A percentile compares a stretch with the other conserved stretches of the same genome.
Evolutionary conservation across 768 basidiomycete genomes (phyloP).

Genomic region (Amanita muscaria): DNA sequence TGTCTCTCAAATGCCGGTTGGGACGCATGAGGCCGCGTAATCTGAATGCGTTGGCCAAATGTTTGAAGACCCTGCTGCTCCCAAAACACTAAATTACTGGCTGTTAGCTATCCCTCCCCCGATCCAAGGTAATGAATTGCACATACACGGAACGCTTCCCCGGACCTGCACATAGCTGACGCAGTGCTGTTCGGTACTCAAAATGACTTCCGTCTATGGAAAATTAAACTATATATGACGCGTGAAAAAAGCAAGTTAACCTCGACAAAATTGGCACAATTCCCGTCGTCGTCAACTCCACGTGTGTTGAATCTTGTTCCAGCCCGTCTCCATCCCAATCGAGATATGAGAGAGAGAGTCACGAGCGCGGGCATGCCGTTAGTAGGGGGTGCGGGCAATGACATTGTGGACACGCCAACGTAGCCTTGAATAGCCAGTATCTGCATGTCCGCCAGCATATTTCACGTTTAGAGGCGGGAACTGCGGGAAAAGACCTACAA

Average conservation of each 20-base stretch:
- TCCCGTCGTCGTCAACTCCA: slow-evolving; percentile 92
- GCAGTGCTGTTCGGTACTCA: slow-evolving; percentile 80
- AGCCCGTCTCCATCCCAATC: slow-evolving; percentile 90
- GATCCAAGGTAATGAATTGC: slow-evolving; percentile 13
- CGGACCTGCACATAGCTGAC: slow-evolving; percentile 92
- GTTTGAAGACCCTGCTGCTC: slow-evolving; percentile 95
- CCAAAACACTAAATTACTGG: slow-evolving; percentile 74
- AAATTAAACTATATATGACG: slow-evolving; percentile 8
- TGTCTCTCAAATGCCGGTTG: slow-evolving; percentile 97
- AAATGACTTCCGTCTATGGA: slow-evolving; percentile 77
- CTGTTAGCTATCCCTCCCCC: slow-evolving; percentile 8
- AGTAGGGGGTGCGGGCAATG: slow-evolving; percentile 66
- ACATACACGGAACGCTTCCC: slow-evolving; percentile 90
- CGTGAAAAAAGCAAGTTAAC: slow-evolving; percentile 27
- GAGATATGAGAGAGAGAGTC: slow-evolving; percentile 73
- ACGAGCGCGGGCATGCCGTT: slow-evolving; percentile 65
- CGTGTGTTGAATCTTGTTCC: slow-evolving; percentile 97
- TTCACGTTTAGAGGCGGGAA: slow-evolving; percentile 9
- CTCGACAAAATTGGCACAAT: slow-evolving; percentile 96
- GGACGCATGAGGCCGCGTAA: slow-evolving; percentile 90
- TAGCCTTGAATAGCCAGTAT: slow-evolving; percentile 92
- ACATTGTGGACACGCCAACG: slow-evolving; percentile 74
- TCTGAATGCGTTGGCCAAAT: slow-evolving; percentile 89
- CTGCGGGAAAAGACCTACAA: slow-evolving; percentile 41
- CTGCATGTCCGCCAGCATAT: slow-evolving; percentile 27